Percentiles rank a stretch among this genome's conserved stretches.
phyloP scores from a whole-genome alignment of 495 filamentous ascomycete species.

The Neurospora sp. region DNA sequence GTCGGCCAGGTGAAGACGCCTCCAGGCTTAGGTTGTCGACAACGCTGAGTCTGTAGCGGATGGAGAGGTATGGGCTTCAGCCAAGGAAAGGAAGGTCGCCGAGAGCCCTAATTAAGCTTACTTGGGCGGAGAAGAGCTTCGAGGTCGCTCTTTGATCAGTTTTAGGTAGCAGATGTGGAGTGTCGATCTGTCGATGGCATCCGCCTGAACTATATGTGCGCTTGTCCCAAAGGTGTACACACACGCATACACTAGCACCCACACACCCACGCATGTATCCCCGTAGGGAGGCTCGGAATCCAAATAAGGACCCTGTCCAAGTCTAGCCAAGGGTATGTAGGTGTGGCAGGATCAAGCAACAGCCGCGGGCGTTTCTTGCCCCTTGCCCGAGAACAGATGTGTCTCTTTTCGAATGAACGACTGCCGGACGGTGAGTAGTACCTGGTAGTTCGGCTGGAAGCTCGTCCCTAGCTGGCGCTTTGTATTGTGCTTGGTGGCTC shows the following conservation, averaged over 20 bases:
- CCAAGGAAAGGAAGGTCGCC: not conserved
- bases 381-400: not conserved
- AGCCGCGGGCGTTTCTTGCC: not conserved
- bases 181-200: conserved; percentile 16
- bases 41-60: not conserved
- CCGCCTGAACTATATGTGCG: conserved; percentile 8
- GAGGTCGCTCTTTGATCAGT: not conserved
- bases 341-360: not conserved
- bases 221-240: not conserved
- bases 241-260: not conserved
- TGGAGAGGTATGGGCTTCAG: not conserved
- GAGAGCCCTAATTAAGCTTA: not conserved
- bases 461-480: conserved; percentile 8
- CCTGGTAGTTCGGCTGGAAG: not conserved
- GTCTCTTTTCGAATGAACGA: not conserved
- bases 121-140: not conserved
- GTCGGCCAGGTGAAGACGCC: not conserved
- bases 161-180: conserved; percentile 12
- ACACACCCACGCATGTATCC: not conserved
- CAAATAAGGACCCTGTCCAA: not conserved
- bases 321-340: not conserved
- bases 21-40: not conserved
- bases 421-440: not conserved
- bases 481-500: conserved; percentile 7
- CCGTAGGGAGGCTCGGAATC: not conserved